Base-by-base conservation (phyloP, 371 early-diverging fungal genomes). In the Umbelopsis sp. region DNA sequence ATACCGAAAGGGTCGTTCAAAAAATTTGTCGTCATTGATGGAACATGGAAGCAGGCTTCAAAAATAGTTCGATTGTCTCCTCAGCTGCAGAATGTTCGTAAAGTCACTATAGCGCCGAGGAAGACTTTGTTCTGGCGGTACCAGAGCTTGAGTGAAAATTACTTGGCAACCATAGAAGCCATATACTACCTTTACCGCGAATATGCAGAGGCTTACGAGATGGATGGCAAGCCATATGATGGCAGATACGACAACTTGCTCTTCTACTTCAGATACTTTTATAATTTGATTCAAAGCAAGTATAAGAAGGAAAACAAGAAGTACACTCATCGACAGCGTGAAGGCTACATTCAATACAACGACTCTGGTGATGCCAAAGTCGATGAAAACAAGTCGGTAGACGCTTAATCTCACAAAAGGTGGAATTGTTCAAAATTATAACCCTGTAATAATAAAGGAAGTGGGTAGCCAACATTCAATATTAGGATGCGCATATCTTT, bases 161-260 rank as follows among this genome's bases (percentile, higher is more conserved):
- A 92, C 72, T 73, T 97, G 51, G 93, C 96, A 0, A 97, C 98
- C 1, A 96, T 97, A 65, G 98, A 97, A 76, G 98, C 98, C 8
- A 93, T 96, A 46, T 97, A 97, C 68, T 96, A 92, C 73, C 84
- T 95, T 63, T 94, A 91, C 77, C 81, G 89, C 25, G 97, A 96
- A 76, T 92, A 90, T 65, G 65, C 69, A 3, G 74, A 80, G 25
- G 70, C 75, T 2, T 81, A 73, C 53, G 77, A 75, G 69, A 69
- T 63, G 44, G 52, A 66, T 18, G 71, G 74, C 44, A 65, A 69
- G 0, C 66, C 74, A 1, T 92, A 92, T 73, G 82, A 84, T 63
- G 95, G 94, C 10, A 82, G 87, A 45, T 95, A 89, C 70, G 97
- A 96, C 69, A 89, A 94, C 72, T 79, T 96, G 67, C 75, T 97